Evolutionary conservation across 805 yeast genomes (phyloP), one percentile per base, ranked within the genome.

Genomic region (Metschnikowia proteae): DNA sequence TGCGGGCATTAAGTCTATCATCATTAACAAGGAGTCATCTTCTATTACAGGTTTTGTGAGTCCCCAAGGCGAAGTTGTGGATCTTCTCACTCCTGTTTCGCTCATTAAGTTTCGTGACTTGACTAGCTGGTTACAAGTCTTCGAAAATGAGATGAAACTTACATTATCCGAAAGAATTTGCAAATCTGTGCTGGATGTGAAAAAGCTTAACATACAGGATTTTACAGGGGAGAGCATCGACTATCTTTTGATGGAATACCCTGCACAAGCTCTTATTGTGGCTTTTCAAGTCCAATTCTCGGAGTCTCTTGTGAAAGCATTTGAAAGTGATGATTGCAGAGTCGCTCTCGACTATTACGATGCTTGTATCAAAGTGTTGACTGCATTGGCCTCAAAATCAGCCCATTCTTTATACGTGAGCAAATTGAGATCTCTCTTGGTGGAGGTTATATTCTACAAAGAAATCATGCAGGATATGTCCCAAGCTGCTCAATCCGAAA

Each of bases 371-470:
- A 47, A 50, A 6, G 25, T 44, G 1, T 59, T 78, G 5, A 70
- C 81, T 1, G 31, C 41, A 1, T 33, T 50, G 10, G 53, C 65
- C 9, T 48, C 58, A 1, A 5, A 31, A 3, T 39, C 51, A 1
- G 56, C 57, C 0, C 64, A 74, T 10, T 35, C 60, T 0, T 23
- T 53, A 0, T 42, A 74, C 4, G 58, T 59, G 10, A 66, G 82
- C 44, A 81, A 80, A 49, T 52, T 74, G 23, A 89, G 87, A 58
- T 72, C 78, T 8, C 57, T 88, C n/a, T 71, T 87, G 9, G 77
- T 86, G 26, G 96, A 89, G 53, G 50, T 78, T 5, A 73, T 85
- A 5, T 89, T 86, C 51, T 85, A 82, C 36, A 60, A 71, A 27
- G 78, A 78, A 34, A 68, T 78, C 0, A 32, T 76, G 1, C 37